Evolutionary conservation across 345 rosid species (phyloP), one percentile per base, ranked within the genome.

Genomic region (Physaria fendleri): DNA sequence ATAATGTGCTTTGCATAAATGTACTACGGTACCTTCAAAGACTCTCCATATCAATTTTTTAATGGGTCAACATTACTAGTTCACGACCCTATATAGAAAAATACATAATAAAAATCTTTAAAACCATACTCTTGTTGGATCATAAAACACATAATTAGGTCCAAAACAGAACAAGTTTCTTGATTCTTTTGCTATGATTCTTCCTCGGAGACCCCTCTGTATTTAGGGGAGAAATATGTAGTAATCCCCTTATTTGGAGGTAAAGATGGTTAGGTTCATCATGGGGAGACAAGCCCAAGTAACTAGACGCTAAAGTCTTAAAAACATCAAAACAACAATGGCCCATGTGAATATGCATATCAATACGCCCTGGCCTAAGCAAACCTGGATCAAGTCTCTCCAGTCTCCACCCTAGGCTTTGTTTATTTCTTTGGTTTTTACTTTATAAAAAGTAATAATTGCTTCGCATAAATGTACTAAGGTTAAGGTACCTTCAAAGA

Each of bases 281-380:
- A 14, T 35, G 17, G 20, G 38, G 16, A 32, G 51, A 11, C 0
- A 75, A 8, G 5, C 77, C 76, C 56, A 82, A 35, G 64, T 82
- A 79, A 55, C 69, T 82, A n/a, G 73, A 69, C 7, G 85, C 65
- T 25, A 86, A 46, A 2, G 59, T 32, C 60, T 53, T 72, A 65
- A 83, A 86, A 0, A 82, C 94, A 1, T 65, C 54, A 1, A 71
- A 58, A 8, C 60, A 38, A 65, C 85, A 86, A 28, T 79, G 81
- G 32, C 84, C 82, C 87, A 83, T 73, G 73, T 81, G 80, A 37
- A 81, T 60, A 56, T 83, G 85, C 79, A 87, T 81, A 61, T 90
- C 96, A 79, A 87, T 82, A 23, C 94, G 77, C 8, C 95, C 84
- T 0, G 85, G 94, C 5, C 85, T 65, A 12, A 85, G 73, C 25